Base-by-base conservation (phyloP, 345 rosid species). In the Crucihimalaya himalaica region DNA sequence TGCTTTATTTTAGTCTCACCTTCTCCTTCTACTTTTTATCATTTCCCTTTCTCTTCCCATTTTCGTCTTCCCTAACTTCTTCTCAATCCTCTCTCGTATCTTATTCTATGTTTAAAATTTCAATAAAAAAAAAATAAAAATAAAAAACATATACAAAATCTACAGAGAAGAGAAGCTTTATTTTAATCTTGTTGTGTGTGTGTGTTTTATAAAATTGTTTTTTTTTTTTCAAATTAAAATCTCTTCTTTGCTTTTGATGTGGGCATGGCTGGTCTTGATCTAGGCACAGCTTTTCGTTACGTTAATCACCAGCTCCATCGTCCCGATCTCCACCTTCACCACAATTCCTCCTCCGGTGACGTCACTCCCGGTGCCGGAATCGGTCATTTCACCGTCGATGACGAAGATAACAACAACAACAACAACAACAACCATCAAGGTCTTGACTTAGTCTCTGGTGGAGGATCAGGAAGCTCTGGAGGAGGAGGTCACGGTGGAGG, bases 251-350 rank as follows among this genome's bases (percentile, higher is more conserved):
- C 70, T 68, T 71, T 78, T 71, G 80, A 68, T 78, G 79, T 77
- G 61, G 55, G 72, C 76, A 81, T 83, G 86, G 82, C 86, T 59
- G 84, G 84, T 78, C 84, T 83, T 76, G 86, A 83, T 83, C 78
- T 83, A 78, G 79, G 86, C 48, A 76, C 82, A 75, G 74, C 84
- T 78, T 78, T 80, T 73, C 77, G 81, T 66, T 83, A 81, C 72
- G 77, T 76, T 66, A 72, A 78, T 47, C 81, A 78, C 21, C 84
- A 81, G 45, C 82, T 77, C 46, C 80, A 74, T 61, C 84, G 86
- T 81, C 84, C 89, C 1, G 94, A 70, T 70, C 80, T 76, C 20
- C 80, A 76, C 9, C 81, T 78, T 8, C 77, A 78, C 43, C 81
- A 78, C 73, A 72, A 85, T 34, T 74, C 81, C 2, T 83, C 88